Evolutionary conservation across 371 early-diverging fungal species (phyloP).

Genomic region (Apophysomyces ossiformis): DNA sequence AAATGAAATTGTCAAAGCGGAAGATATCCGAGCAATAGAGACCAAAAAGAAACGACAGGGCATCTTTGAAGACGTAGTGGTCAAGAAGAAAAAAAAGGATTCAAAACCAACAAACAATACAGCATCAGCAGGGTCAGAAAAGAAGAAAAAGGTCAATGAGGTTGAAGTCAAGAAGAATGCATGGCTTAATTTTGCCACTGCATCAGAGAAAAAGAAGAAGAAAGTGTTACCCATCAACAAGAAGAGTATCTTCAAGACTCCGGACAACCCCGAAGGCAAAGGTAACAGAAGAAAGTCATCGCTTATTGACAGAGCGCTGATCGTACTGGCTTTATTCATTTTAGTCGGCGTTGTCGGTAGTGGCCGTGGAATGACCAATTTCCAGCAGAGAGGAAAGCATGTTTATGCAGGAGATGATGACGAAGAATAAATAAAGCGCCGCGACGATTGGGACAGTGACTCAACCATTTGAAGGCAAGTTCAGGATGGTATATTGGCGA

Average conservation of each 20-base stretch:
- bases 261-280: slow-evolving; percentile 70
- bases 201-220: slow-evolving; percentile 54
- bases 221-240: slow-evolving; percentile 55
- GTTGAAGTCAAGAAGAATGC: slow-evolving; percentile 77
- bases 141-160: slow-evolving; percentile 61
- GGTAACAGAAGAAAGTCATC: slow-evolving; percentile 36
- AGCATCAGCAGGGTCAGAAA: slow-evolving; percentile 16
- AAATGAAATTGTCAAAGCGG: slow-evolving; percentile 58
- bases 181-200: slow-evolving; percentile 79
- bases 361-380: slow-evolving; percentile 74
- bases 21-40: slow-evolving; percentile 59
- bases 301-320: not conserved
- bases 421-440: slow-evolving; percentile 10
- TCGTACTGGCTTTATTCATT: too few species aligned
- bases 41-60: slow-evolving; percentile 43
- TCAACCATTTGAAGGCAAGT: too few species aligned
- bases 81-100: slow-evolving; percentile 30
- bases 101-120: slow-evolving; percentile 19
- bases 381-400: slow-evolving; percentile 71
- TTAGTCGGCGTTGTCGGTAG: slow-evolving; percentile 73
- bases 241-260: slow-evolving; percentile 74
- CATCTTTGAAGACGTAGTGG: slow-evolving; percentile 48
- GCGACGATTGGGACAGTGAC: too few species aligned
- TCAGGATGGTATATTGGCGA: too few species aligned
- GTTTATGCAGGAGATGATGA: slow-evolving; percentile 40